Conservation (phyloP, 257 asterid genomes). For the Anisodus acutangulus region DNA sequence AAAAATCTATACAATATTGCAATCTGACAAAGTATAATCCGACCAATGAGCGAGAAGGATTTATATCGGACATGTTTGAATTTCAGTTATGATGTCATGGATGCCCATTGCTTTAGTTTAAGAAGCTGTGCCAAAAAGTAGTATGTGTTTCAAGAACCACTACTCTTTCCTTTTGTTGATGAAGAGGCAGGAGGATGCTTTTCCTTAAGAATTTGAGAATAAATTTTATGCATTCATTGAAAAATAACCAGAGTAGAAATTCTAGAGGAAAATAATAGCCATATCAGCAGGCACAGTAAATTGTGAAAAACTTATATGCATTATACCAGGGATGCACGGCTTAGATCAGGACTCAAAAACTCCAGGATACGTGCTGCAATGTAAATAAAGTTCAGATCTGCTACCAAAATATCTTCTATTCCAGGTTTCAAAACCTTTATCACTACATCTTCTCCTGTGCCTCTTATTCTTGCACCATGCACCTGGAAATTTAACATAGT, state of each 20-base stretch:
- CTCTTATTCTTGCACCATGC: conserved; percentile 91
- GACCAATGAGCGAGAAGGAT: background rate
- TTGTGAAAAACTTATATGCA: conserved; percentile 5
- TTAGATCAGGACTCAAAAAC: conserved; percentile 91
- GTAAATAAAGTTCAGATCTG: conserved; percentile 90
- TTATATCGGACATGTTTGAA: background rate
- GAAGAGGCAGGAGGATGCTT: conserved; percentile 10
- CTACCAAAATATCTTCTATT: conserved; percentile 82
- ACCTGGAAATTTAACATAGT: conserved; percentile 60
- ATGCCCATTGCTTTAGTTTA: background rate
- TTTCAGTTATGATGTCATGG: background rate
- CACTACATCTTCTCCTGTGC: conserved; percentile 84
- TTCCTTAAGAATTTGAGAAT: background rate
- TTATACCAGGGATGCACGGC: conserved; percentile 93
- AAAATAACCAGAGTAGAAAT: background rate
- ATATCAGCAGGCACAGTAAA: conserved; percentile 10
- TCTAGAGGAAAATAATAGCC: background rate
- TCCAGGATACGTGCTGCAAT: conserved; percentile 91
- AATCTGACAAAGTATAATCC: background rate
- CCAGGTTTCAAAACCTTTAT: conserved; percentile 98
- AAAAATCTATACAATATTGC: background rate
- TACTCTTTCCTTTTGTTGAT: background rate
- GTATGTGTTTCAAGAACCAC: background rate
- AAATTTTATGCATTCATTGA: background rate
- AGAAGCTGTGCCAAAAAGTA: background rate